Evolutionary conservation across 1,139 yeast genomes (phyloP).

Genomic region (Magnusiomyces clavatus): DNA sequence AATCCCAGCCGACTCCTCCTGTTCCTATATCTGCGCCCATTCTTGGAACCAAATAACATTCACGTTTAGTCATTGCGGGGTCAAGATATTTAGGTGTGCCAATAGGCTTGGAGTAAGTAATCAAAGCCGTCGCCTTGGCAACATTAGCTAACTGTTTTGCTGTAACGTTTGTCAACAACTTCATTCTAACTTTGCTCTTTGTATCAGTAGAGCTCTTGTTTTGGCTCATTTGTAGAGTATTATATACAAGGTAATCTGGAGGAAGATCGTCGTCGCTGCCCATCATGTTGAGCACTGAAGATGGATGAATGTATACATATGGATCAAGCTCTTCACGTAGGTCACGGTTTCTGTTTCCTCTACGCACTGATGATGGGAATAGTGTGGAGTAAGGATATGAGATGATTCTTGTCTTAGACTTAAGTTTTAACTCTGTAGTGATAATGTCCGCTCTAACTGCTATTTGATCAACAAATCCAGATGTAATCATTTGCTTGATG

Average conservation of each 20-base stretch:
- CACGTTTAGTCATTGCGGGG: conserved; percentile 59
- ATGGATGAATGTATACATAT: conserved; percentile 68
- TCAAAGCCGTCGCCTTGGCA: conserved; percentile 61
- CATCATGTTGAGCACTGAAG: conserved; percentile 48
- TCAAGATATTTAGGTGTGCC: conserved; percentile 70
- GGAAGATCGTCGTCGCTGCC: conserved; percentile 49
- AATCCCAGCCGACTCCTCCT: conserved; percentile 89
- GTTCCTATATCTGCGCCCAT: conserved; percentile 79
- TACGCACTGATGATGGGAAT: conserved; percentile 42
- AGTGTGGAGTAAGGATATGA: conserved; percentile 71
- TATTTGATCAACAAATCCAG: conserved; percentile 88
- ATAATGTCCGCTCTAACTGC: conserved; percentile 76
- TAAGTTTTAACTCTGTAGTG: conserved; percentile 44
- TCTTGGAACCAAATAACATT: conserved; percentile 85
- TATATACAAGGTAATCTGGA: conserved; percentile 65
- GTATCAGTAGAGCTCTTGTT: conserved; percentile 33
- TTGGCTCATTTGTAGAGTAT: conserved; percentile 12
- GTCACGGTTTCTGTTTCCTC: conserved; percentile 11
- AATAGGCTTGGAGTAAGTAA: conserved; percentile 83
- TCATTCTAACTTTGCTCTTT: conserved; percentile 48
- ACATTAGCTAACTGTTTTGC: conserved; percentile 73
- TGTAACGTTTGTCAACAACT: conserved; percentile 64
- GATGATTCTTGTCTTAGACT: conserved; percentile 44
- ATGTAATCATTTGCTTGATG: conserved; percentile 82
- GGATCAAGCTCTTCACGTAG: conserved; percentile 39